These are phyloP conservation scores for Beauveria pseudobassiana DNA, from an alignment of 2,329 filamentous ascomycete genomes.

Conservation along the genomic window DNA sequence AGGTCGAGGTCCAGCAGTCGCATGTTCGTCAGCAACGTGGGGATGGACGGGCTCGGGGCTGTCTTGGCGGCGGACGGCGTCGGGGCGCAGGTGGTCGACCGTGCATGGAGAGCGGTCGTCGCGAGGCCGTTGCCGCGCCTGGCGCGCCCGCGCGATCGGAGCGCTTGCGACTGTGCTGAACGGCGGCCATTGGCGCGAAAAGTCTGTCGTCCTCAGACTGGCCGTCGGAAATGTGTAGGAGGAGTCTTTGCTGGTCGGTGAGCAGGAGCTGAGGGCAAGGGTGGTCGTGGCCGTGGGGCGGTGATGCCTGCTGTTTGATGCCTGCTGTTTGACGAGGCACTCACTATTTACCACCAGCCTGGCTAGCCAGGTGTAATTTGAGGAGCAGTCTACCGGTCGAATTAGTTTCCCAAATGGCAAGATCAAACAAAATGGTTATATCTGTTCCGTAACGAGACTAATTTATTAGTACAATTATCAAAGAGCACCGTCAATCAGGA, in stretches of 20 bases:
- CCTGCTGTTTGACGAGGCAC: too few relatives aligned
- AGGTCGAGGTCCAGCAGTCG: conserved; percentile 74
- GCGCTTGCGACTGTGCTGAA: conserved; percentile 6
- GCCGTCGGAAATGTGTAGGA: background rate
- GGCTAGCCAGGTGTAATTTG: too few relatives aligned
- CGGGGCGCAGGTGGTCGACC: background rate
- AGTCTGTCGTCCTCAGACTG: background rate
- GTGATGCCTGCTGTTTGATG: background rate
- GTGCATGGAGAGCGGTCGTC: conserved; percentile 6
- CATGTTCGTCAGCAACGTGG: conserved; percentile 70
- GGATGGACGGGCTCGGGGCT: background rate
- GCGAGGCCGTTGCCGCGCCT: background rate
- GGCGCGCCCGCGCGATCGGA: conserved; percentile 5
- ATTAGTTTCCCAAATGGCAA: too few relatives aligned
- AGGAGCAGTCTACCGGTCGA: too few relatives aligned
- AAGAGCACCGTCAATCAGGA: too few relatives aligned
- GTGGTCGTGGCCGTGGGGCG: background rate
- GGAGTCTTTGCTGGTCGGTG: background rate
- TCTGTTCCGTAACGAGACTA: too few relatives aligned
- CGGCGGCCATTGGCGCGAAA: conserved; percentile 6
- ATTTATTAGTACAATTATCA: too few relatives aligned
- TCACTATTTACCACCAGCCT: too few relatives aligned
- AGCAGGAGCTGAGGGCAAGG: background rate
- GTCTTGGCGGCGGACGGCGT: background rate
- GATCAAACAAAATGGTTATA: too few relatives aligned